Percentiles rank a stretch among this genome's conserved stretches.
phyloP scores from a whole-genome alignment of 345 rosid species.

The Angophora floribunda region DNA sequence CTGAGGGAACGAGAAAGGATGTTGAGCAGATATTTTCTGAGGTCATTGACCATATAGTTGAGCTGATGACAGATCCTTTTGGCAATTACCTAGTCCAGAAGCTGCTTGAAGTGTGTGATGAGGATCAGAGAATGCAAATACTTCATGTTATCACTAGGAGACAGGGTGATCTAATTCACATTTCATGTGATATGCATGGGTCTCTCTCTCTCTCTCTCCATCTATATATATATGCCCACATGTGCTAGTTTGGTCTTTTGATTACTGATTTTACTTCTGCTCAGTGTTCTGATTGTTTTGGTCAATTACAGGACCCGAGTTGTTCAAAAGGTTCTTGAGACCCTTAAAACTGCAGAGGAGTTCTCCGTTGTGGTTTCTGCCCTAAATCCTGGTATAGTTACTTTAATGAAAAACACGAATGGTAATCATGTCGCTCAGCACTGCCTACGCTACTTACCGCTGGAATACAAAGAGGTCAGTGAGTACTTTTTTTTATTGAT shows the following conservation, averaged over 20 bases:
- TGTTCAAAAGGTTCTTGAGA: slow-evolving; percentile 69
- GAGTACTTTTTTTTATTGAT: neutral
- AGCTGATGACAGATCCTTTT: slow-evolving; percentile 70
- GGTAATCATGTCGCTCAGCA: slow-evolving; percentile 80
- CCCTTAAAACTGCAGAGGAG: slow-evolving; percentile 43
- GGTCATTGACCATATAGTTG: slow-evolving; percentile 55
- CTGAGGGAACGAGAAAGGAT: slow-evolving; percentile 45
- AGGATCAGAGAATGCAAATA: slow-evolving; percentile 48
- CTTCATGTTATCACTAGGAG: slow-evolving; percentile 45
- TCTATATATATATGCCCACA: neutral
- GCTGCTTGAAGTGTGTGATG: slow-evolving; percentile 24
- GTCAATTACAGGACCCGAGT: slow-evolving; percentile 52
- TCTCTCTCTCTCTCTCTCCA: neutral
- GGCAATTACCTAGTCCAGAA: slow-evolving; percentile 78
- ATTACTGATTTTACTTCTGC: neutral
- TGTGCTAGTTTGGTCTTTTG: neutral
- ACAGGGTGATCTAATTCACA: slow-evolving; percentile 48
- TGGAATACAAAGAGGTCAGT: slow-evolving; percentile 40
- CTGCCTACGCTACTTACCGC: slow-evolving; percentile 49
- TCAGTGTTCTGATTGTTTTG: neutral
- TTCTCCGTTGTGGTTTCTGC: slow-evolving; percentile 36
- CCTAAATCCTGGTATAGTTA: slow-evolving; percentile 53
- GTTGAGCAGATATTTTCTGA: slow-evolving; percentile 53
- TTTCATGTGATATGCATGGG: slow-evolving; percentile 88
- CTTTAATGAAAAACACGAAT: slow-evolving; percentile 57